These are phyloP conservation scores for Secale cereale DNA, from an alignment of 176 grass and related monocot genomes.

Conservation along the genomic window DNA sequence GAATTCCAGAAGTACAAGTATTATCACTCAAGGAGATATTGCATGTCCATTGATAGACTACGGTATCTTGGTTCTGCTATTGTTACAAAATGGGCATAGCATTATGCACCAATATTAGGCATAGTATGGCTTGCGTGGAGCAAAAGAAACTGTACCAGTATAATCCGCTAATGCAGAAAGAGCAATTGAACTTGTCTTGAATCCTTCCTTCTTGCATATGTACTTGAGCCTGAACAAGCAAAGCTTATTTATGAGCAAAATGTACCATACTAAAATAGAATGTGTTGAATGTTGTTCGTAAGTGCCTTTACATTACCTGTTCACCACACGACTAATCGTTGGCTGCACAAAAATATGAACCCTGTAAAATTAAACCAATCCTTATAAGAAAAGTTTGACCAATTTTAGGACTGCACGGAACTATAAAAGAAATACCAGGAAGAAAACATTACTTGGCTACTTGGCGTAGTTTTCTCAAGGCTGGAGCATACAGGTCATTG, in stretches of 20 bases:
- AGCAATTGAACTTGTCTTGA: slow-evolving; percentile 78
- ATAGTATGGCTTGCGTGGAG: slow-evolving; percentile 18
- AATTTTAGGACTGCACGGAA: not conserved
- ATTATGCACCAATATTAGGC: slow-evolving; percentile 13
- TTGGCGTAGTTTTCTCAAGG: slow-evolving; percentile 94
- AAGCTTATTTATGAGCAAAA: slow-evolving; percentile 14
- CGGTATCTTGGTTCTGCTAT: slow-evolving; percentile 11
- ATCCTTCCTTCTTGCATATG: slow-evolving; percentile 87
- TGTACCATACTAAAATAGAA: slow-evolving; percentile 18
- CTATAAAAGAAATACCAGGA: slow-evolving; percentile 5
- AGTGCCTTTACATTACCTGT: slow-evolving; percentile 54
- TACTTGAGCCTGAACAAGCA: slow-evolving; percentile 70
- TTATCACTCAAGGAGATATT: not conserved
- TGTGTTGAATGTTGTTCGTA: slow-evolving; percentile 4
- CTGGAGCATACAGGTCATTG: slow-evolving; percentile 98
- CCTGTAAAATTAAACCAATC: slow-evolving; percentile 59
- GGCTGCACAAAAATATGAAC: slow-evolving; percentile 86
- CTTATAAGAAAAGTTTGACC: slow-evolving; percentile 16
- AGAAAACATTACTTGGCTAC: slow-evolving; percentile 78
- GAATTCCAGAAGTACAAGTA: not conserved
- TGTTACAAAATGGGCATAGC: slow-evolving; percentile 22
- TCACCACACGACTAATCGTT: slow-evolving; percentile 83
- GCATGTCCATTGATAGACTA: not conserved
- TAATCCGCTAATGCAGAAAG: slow-evolving; percentile 93
- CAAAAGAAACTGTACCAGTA: slow-evolving; percentile 56